Evolutionary conservation across 2,329 filamentous ascomycete species (phyloP), one percentile per base, ranked within the genome.

Genomic region (Stemphylium lycopersici): DNA sequence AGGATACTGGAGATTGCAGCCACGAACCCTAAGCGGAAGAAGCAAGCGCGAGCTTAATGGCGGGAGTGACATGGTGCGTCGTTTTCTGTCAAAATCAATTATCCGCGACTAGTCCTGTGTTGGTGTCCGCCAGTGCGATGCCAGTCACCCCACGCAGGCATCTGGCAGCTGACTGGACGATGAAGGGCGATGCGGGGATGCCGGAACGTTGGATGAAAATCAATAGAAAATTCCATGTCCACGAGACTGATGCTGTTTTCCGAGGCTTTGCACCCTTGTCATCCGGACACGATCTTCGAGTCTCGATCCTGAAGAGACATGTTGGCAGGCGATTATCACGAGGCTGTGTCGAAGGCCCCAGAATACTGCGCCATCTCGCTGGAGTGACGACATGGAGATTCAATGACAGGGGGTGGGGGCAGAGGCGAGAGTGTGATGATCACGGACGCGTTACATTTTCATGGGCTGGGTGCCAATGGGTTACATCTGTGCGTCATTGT

Each of bases 101-200:
- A 49, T 20, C 51, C 34, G 43, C 34, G 34, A 44, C 39, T 55
- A 58, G 42, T 38, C 39, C 36, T 15, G 24, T 46, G 47, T 47
- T 51, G 42, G 46, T 52, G 42, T 43, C 38, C 26, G 39, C 38
- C 34, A 43, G 37, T 48, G 40, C 32, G 16, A 46, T 37, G 24
- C 41, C 40, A 49, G 41, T n/a, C 36, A 36, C 16, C 52, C 47
- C 36, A 46, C 33, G 46, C n/a, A 29, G 40, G 38, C 11, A 41
- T 39, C 39, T 29, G 31, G 7, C 11, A 36, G 42, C 43, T 48
- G 22, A 55, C 55, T 48, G 43, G 47, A 26, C 31, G 33, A 16
- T 29, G 44, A 20, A 34, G 38, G 16, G 43, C 16, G 43, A 33
- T 36, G 29, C 51, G 33, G 41, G 29, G 29, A 31, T 16, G 38